A percentile compares a stretch with the other conserved stretches of the same genome.
Conservation (phyloP, 805 yeast genomes). For the Saccharomycopsis sp. region DNA sequence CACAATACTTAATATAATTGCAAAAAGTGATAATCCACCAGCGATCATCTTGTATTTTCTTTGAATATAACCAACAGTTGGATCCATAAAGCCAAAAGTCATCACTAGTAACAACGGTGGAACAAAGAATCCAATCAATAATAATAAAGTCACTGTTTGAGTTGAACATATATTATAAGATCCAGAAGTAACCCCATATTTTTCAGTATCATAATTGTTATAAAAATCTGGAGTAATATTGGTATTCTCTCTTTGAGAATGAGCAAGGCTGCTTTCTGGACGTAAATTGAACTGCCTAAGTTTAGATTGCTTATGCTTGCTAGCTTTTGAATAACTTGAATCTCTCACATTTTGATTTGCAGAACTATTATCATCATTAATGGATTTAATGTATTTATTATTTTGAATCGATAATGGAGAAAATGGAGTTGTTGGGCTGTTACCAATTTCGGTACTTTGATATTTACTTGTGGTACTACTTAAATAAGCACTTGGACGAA, state of each 20-base stretch:
- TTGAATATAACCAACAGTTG: slow-evolving; percentile 14
- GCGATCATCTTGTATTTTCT: slow-evolving; percentile 17
- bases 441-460: not conserved
- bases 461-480: not conserved
- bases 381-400: slow-evolving; percentile 11
- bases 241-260: no score
- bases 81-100: slow-evolving; percentile 17
- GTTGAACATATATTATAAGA: slow-evolving; percentile 5
- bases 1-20: slow-evolving; percentile 23
- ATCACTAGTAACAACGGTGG: slow-evolving; percentile 18
- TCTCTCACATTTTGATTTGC: slow-evolving; percentile 3
- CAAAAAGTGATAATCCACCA: slow-evolving; percentile 13
- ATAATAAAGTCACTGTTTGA: slow-evolving; percentile 8
- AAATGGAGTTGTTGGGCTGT: slow-evolving; percentile 10
- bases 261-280: no score
- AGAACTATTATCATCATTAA: slow-evolving; percentile 8
- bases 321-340: slow-evolving; percentile 3
- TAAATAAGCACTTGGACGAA: not conserved
- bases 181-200: not conserved
- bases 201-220: slow-evolving; percentile 2
- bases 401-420: slow-evolving; percentile 14
- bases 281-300: slow-evolving; percentile 14
- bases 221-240: not conserved
- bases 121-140: slow-evolving; percentile 15
- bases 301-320: slow-evolving; percentile 7